phyloP scores from a whole-genome alignment of 768 basidiomycete species.

The Leucogyrophana mollusca region DNA sequence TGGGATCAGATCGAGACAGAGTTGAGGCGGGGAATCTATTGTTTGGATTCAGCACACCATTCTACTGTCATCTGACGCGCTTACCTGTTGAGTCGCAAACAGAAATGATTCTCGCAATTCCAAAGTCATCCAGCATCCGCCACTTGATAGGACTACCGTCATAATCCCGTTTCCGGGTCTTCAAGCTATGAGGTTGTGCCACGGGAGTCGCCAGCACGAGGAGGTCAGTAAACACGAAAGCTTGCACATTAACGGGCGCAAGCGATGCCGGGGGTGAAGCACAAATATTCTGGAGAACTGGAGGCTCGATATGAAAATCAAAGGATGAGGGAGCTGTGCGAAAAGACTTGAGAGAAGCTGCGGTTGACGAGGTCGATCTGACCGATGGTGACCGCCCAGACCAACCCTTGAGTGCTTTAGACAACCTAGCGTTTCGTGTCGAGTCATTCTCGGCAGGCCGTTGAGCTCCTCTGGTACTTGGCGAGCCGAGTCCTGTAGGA shows the following conservation, averaged over 20 bases:
- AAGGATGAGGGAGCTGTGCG: conserved; percentile 28
- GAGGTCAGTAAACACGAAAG: conserved; percentile 68
- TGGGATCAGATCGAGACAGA: conserved; percentile 53
- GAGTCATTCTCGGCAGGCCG: background rate
- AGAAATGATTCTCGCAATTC: conserved; percentile 47
- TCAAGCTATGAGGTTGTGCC: conserved; percentile 1
- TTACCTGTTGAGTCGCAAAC: conserved; percentile 37
- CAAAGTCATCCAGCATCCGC: conserved; percentile 44
- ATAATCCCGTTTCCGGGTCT: conserved; percentile 9
- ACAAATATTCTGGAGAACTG: conserved; percentile 9
- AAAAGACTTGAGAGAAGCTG: conserved; percentile 17
- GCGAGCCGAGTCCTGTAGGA: conserved; percentile 7
- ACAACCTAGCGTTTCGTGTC: conserved; percentile 23
- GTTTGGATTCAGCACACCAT: background rate
- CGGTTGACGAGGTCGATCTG: conserved; percentile 24
- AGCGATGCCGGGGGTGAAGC: conserved; percentile 21
- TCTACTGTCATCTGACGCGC: conserved; percentile 1
- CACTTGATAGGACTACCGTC: conserved; percentile 33
- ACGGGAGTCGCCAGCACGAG: conserved; percentile 53
- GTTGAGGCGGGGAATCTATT: conserved; percentile 26
- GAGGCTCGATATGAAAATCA: conserved; percentile 15
- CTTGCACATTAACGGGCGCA: conserved; percentile 29
- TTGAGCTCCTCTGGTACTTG: background rate
- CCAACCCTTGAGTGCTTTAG: conserved; percentile 46
- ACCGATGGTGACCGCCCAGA: conserved; percentile 43